Evolutionary conservation across 257 asterid species (phyloP).

Genomic region (Solanum paucissectum): DNA sequence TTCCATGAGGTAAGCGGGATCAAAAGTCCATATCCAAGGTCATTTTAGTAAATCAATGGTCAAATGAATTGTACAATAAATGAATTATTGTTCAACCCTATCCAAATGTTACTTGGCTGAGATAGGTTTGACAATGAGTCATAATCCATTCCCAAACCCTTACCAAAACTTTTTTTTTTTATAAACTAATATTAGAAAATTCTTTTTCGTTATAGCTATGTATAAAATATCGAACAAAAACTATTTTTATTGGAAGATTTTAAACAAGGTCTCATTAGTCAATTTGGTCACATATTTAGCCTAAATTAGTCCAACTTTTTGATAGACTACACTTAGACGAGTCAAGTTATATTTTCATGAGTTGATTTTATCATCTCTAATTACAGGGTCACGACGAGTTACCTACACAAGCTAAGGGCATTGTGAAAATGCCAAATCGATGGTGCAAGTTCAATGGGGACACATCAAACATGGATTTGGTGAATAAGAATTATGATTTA

Average conservation of each 20-base stretch:
- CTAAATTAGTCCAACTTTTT: background rate
- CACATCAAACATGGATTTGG: background rate
- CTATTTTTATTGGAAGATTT: background rate
- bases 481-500: background rate
- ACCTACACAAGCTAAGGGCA: slow-evolving; percentile 34
- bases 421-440: slow-evolving; percentile 15
- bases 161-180: background rate
- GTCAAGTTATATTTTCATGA: background rate
- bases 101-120: background rate
- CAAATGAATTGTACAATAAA: background rate
- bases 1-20: background rate
- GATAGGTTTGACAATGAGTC: background rate
- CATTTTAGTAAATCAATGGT: background rate
- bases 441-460: slow-evolving; percentile 25
- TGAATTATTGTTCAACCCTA: background rate
- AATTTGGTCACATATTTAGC: background rate
- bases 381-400: slow-evolving; percentile 19
- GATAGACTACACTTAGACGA: background rate
- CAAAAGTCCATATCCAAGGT: background rate
- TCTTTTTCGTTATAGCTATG: background rate
- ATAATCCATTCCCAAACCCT: background rate
- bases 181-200: background rate
- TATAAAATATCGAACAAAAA: background rate
- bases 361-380: background rate
- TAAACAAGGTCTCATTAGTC: background rate